Percentiles rank a stretch among this genome's conserved stretches.
phyloP scores from a whole-genome alignment of 2,329 filamentous ascomycete genomes.

The Pezicula carpinea region DNA sequence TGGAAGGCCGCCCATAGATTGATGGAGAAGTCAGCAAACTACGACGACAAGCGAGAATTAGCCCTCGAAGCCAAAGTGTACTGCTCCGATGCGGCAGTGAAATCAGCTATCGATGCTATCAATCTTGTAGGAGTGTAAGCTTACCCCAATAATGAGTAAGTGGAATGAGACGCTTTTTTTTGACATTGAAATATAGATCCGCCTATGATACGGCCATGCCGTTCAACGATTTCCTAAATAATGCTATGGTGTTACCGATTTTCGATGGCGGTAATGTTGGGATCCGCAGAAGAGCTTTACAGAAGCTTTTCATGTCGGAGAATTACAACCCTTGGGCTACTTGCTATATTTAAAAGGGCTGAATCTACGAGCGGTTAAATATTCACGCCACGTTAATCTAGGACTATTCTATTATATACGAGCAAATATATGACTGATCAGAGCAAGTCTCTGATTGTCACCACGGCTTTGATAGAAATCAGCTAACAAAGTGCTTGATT shows the following conservation, averaged over 20 bases:
- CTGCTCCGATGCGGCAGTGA: constrained; percentile 44
- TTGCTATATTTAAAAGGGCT: constrained; percentile 29
- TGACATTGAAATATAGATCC: constrained; percentile 2
- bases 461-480: too few species aligned
- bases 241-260: constrained; percentile 41
- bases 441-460: too few species aligned
- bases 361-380: too few species aligned
- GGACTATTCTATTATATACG: too few species aligned
- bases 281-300: constrained; percentile 42
- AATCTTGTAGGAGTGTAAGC: constrained; percentile 45
- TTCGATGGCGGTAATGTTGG: constrained; percentile 53
- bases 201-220: constrained; percentile 3
- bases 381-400: too few species aligned
- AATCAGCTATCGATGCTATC: constrained; percentile 44
- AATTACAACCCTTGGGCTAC: constrained; percentile 40
- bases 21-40: constrained; percentile 21
- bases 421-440: too few species aligned
- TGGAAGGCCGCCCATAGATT: constrained; percentile 46
- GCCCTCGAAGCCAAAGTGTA: constrained; percentile 47
- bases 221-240: constrained; percentile 37
- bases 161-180: not conserved
- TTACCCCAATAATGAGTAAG: not conserved
- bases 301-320: constrained; percentile 38
- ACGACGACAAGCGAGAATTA: constrained; percentile 39
- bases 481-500: too few species aligned